Conservation (phyloP, 1,284 basidiomycete species). For the Papiliotrema flavescens region DNA sequence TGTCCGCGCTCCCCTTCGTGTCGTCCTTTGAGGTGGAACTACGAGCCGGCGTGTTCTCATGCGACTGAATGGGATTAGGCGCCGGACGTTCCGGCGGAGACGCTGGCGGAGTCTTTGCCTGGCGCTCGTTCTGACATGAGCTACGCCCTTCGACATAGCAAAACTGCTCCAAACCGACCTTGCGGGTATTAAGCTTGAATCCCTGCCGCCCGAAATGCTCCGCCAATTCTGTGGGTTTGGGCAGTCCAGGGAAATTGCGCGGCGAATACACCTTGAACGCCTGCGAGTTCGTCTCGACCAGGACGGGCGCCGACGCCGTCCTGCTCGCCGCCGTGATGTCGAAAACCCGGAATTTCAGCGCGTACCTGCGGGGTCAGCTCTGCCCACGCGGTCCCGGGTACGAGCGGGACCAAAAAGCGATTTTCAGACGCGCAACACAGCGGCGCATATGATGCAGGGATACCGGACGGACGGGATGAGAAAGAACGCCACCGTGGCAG, state of each 20-base stretch:
- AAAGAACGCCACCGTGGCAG: background rate
- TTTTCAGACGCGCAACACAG: background rate
- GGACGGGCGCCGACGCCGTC: conserved; percentile 12
- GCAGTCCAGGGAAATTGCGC: conserved; percentile 38
- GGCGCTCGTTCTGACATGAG: conserved; percentile 6
- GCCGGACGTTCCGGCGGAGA: background rate
- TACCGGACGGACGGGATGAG: background rate
- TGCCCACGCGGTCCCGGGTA: background rate
- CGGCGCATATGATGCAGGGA: background rate
- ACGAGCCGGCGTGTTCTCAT: background rate
- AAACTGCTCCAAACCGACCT: conserved; percentile 19
- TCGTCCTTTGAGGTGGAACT: background rate
- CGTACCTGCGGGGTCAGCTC: conserved; percentile 18
- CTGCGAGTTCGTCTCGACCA: conserved; percentile 26
- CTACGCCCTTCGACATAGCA: background rate
- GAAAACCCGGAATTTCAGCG: conserved; percentile 27
- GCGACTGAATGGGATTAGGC: background rate
- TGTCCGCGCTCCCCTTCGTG: background rate
- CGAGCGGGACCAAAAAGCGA: background rate
- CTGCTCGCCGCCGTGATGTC: conserved; percentile 28
- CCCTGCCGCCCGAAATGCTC: conserved; percentile 44
- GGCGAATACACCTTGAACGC: conserved; percentile 41
- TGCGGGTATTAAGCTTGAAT: conserved; percentile 46
- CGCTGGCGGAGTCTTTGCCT: conserved; percentile 3
- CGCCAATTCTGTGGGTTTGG: conserved; percentile 36